Conservation (phyloP, 352 stramenopile species). For the Phytophthora pistaciae region DNA sequence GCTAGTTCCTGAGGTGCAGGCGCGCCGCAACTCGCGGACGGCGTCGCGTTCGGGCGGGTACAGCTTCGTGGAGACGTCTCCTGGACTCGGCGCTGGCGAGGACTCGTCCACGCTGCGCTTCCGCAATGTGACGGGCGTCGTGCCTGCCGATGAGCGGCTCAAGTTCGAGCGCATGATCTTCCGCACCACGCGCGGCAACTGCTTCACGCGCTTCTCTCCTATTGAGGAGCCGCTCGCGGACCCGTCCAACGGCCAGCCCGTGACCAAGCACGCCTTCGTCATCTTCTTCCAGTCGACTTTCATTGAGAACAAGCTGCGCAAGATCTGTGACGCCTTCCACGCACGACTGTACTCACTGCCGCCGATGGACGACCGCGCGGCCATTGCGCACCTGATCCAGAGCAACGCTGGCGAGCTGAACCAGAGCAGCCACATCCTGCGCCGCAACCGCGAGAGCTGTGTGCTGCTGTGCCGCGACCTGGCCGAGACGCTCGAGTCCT, state of each 20-base stretch:
- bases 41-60: conserved; percentile 63
- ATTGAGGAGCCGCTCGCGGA: conserved; percentile 95
- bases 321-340: conserved; percentile 98
- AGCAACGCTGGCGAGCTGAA: conserved; percentile 95
- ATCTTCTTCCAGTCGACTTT: conserved; percentile 98
- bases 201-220: conserved; percentile 96
- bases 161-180: conserved; percentile 99
- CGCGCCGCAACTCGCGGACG: conserved; percentile 63
- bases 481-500: conserved; percentile 94
- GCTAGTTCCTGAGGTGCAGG: conserved; percentile 61
- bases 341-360: conserved; percentile 97
- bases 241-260: conserved; percentile 84
- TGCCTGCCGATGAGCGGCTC: conserved; percentile 93
- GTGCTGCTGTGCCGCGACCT: conserved; percentile 95
- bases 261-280: conserved; percentile 93
- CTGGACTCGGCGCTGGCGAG: conserved; percentile 27
- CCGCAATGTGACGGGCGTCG: conserved; percentile 95
- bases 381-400: conserved; percentile 91
- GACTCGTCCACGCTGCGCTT: conserved; percentile 86
- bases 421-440: conserved; percentile 96
- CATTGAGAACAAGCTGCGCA: conserved; percentile 98
- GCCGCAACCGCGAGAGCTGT: conserved; percentile 96
- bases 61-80: conserved; percentile 49
- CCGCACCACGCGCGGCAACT: conserved; percentile 98
- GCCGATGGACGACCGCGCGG: conserved; percentile 93